A percentile compares a stretch with the other conserved stretches of the same genome.
Evolutionary conservation across 345 rosid species (phyloP).

Genomic region (Excoecaria agallocha): DNA sequence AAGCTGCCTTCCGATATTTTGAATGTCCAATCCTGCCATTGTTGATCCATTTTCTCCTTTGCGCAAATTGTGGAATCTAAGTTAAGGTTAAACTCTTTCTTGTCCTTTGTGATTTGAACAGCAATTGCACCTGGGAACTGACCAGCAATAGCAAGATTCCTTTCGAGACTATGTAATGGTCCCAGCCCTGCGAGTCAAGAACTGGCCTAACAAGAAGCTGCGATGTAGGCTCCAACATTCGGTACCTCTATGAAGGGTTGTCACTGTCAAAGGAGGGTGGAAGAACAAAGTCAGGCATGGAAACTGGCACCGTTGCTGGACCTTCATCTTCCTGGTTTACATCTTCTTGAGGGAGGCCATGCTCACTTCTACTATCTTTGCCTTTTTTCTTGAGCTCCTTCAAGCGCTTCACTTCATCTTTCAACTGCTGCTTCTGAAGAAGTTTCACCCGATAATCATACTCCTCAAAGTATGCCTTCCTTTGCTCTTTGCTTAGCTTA

Average conservation of each 20-base stretch:
- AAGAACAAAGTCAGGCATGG: conserved; percentile 37
- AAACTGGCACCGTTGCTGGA: conserved; percentile 25
- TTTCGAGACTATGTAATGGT: conserved; percentile 40
- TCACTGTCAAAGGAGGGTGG: conserved; percentile 45
- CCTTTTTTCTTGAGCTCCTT: conserved; percentile 37
- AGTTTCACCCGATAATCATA: conserved; percentile 45
- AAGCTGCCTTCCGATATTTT: conserved; percentile 42
- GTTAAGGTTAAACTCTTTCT: conserved; percentile 35
- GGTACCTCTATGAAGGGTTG: conserved; percentile 36
- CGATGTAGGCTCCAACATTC: conserved; percentile 29
- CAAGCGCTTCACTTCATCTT: conserved; percentile 32
- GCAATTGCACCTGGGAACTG: conserved; percentile 32
- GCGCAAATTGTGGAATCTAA: conserved; percentile 40
- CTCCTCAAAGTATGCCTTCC: conserved; percentile 42
- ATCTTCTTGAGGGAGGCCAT: conserved; percentile 13
- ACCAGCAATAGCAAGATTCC: conserved; percentile 25
- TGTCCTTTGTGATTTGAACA: conserved; percentile 42
- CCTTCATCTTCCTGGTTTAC: conserved; percentile 23
- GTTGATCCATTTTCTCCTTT: conserved; percentile 34
- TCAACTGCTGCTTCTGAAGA: conserved; percentile 47
- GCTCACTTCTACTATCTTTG: conserved; percentile 11
- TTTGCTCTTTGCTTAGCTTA: conserved; percentile 41
- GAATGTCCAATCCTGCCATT: conserved; percentile 47
- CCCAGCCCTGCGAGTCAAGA: conserved; percentile 39
- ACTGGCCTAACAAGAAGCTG: conserved; percentile 40